These are phyloP conservation scores for Penicillium polonicum DNA, from an alignment of 2,329 filamentous ascomycete species.

Conservation along the genomic window DNA sequence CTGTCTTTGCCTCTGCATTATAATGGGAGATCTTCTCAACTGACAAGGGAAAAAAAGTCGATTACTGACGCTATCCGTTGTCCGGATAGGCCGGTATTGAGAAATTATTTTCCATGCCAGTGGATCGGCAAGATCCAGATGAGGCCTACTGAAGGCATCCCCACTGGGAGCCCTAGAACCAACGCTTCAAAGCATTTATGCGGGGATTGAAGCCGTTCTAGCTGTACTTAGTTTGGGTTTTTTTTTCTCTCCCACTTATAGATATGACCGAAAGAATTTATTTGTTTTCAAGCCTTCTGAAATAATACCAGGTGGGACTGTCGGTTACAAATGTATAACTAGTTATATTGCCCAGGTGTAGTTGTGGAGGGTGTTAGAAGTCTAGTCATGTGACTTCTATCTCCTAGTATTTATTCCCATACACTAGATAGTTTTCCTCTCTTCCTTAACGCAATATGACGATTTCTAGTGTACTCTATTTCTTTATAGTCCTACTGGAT, in stretches of 20 bases:
- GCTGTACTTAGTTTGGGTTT: slow-evolving; percentile 5
- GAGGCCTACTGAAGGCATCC: not conserved
- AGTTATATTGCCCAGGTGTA: too few relatives aligned
- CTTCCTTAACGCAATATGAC: too few relatives aligned
- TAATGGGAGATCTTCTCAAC: not conserved
- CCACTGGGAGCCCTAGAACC: not conserved
- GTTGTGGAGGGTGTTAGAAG: too few relatives aligned
- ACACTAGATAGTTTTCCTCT: too few relatives aligned
- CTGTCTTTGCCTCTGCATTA: not conserved
- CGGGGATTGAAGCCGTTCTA: slow-evolving; percentile 21
- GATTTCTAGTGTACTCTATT: too few relatives aligned
- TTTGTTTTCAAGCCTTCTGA: not conserved
- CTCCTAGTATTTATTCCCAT: too few relatives aligned
- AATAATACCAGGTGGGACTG: not conserved
- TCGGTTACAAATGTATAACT: not conserved
- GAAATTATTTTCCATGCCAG: not conserved
- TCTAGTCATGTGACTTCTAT: too few relatives aligned
- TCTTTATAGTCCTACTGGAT: too few relatives aligned
- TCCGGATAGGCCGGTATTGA: not conserved
- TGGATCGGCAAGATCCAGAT: not conserved
- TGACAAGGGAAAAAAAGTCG: not conserved
- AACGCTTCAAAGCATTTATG: slow-evolving; percentile 5
- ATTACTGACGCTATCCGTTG: not conserved
- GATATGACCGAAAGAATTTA: slow-evolving; percentile 9
- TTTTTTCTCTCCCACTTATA: not conserved